These are phyloP conservation scores for Penicillium occitanis DNA, from an alignment of 2,329 filamentous ascomycete genomes.

Conservation along the genomic window DNA sequence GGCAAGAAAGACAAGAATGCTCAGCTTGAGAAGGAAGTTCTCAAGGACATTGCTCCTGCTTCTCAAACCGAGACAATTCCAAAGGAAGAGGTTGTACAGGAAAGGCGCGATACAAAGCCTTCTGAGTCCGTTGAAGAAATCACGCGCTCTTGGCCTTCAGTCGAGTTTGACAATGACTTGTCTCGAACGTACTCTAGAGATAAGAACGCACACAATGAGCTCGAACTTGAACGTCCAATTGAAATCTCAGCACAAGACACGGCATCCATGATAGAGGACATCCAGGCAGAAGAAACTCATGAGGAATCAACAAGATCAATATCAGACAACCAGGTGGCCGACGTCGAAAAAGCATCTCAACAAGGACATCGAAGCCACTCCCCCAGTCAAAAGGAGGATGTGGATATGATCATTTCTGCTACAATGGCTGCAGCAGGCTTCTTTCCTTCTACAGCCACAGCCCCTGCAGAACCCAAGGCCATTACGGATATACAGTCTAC, in stretches of 20 bases:
- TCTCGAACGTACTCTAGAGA: background rate
- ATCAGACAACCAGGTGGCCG: background rate
- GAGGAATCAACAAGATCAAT: background rate
- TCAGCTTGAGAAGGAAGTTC: background rate
- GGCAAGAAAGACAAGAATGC: constrained; percentile 32
- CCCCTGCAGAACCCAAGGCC: background rate
- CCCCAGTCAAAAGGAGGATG: constrained; percentile 17
- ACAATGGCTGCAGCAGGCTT: constrained; percentile 21
- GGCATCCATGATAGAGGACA: constrained; percentile 8
- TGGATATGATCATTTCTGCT: constrained; percentile 16
- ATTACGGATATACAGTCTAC: background rate
- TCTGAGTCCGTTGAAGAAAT: background rate
- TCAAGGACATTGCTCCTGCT: background rate
- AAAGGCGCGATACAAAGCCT: background rate
- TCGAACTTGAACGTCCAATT: background rate
- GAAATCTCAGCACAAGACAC: background rate
- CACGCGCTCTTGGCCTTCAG: constrained; percentile 13
- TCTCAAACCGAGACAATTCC: background rate
- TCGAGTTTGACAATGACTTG: constrained; percentile 14
- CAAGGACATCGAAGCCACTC: constrained; percentile 1
- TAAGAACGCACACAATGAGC: background rate
- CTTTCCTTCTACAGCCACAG: constrained; percentile 10
- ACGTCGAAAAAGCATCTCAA: background rate
- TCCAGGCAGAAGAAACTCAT: background rate
- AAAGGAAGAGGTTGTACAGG: background rate